Evolutionary conservation across 257 asterid genomes (phyloP).

Genomic region (Thymus quinquecostatus): DNA sequence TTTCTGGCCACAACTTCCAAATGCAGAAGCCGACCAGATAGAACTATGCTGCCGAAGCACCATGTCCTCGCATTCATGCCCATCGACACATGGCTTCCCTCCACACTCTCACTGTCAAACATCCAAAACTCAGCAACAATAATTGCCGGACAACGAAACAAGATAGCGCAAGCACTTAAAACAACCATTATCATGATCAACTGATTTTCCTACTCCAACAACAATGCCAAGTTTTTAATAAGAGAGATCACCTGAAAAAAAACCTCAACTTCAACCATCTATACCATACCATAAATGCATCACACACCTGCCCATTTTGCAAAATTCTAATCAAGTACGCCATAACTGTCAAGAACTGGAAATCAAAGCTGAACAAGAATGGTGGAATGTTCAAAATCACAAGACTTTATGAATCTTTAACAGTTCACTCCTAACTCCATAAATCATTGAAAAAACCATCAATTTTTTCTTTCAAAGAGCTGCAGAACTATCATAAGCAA

Average conservation of each 20-base stretch:
- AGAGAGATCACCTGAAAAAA: conserved; percentile 31
- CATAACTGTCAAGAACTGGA: conserved; percentile 30
- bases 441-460: conserved; percentile 8
- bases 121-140: conserved; percentile 27
- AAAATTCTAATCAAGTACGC: conserved; percentile 44
- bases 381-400: conserved; percentile 31
- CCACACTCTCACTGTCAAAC: conserved; percentile 36
- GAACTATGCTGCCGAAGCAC: conserved; percentile 49
- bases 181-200: conserved; percentile 23
- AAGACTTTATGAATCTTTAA: conserved; percentile 32
- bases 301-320: conserved; percentile 48
- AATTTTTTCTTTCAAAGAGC: conserved; percentile 29
- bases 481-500: conserved; percentile 25
- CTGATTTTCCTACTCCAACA: conserved; percentile 23
- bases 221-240: conserved; percentile 9
- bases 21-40: conserved; percentile 56
- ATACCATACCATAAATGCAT: conserved; percentile 38
- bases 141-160: conserved; percentile 24
- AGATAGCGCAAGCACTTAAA: conserved; percentile 26
- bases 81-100: conserved; percentile 27
- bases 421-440: conserved; percentile 28
- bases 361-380: conserved; percentile 34
- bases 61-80: conserved; percentile 64
- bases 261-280: conserved; percentile 39
- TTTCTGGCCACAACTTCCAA: conserved; percentile 47